Base-by-base conservation (phyloP, 331 rosid genomes). In the Erythrophleum ivorense region DNA sequence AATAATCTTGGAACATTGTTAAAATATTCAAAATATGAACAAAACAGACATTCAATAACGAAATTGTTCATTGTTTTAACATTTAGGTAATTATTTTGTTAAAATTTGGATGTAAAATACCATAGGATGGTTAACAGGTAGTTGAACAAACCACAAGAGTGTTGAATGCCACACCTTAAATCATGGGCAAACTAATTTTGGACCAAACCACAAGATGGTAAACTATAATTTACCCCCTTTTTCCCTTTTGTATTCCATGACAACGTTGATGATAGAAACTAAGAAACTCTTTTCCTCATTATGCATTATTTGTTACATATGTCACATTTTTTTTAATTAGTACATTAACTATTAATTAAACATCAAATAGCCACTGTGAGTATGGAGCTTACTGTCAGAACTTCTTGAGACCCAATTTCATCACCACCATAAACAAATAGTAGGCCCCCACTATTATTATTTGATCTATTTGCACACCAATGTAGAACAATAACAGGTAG, bases 371-470 rank as follows among this genome's bases (percentile, higher is more conserved):
- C 33, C 43, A 63, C 49, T 67, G 58, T 77, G 65, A 57, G 75
- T 60, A 78, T 50, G 82, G 70, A 87, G 24, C 90, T 70, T 82
- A 88, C 98, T 21, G 97, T 81, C 80, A 92, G 65, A 87, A 88
- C 94, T 92, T 92, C 98, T 53, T 89, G 83, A n/a, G 98, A 91
- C 59, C 98, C 97, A 83, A 92, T 88, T 80, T 91, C 90, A 62
- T 84, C 90, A 69, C 98, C 98, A 13, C 98, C 97, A 83, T 94
- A 94, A 76, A 92, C 92, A 89, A 92, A 91, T 74, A 92, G 94
- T 75, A 68, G 84, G 40, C 97, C 97, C 29, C 88, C 85, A 18
- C 75, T 71, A 53, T 81, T 82, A 53, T 73, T 78, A 72, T 54
- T 65, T 64, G 88, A 83, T 74, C 66, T 83, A 83, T 86, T 83